phyloP scores from a whole-genome alignment of 805 yeast genomes.

The Metschnikowia borealis region DNA sequence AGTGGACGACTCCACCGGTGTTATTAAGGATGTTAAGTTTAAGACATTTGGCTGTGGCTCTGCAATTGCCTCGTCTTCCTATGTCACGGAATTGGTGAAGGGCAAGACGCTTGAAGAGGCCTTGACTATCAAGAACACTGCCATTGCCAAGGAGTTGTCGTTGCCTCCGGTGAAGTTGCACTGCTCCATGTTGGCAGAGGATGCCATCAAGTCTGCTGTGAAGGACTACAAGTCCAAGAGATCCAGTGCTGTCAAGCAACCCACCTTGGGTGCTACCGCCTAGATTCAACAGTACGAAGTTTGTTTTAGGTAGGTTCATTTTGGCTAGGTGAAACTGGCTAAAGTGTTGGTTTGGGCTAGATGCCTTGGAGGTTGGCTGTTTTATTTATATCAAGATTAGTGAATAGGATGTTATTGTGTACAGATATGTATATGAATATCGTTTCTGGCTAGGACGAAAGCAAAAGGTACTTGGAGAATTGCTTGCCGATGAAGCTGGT shows the following conservation, averaged over 20 bases:
- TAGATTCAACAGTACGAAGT: neutral
- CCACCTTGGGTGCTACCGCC: conserved; percentile 50
- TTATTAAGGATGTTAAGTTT: conserved; percentile 91
- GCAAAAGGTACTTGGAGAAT: conserved; percentile 26
- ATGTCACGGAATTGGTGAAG: conserved; percentile 90
- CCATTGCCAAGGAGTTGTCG: conserved; percentile 89
- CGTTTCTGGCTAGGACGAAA: neutral
- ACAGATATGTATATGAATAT: neutral
- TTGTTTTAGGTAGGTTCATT: neutral
- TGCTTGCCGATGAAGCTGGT: conserved; percentile 27
- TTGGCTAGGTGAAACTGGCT: no score
- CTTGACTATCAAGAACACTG: conserved; percentile 84
- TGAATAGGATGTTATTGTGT: neutral
- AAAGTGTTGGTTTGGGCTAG: neutral
- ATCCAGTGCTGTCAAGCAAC: conserved; percentile 31
- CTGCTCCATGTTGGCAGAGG: conserved; percentile 98
- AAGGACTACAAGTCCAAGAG: conserved; percentile 91
- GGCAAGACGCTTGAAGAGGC: conserved; percentile 96
- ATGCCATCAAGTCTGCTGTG: conserved; percentile 95
- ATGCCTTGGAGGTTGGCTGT: neutral
- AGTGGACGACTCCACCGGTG: conserved; percentile 85
- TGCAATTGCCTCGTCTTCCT: conserved; percentile 94
- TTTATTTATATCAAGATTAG: neutral
- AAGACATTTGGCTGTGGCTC: conserved; percentile 99
- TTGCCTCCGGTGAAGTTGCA: conserved; percentile 97